Conservation (phyloP, 106 monocot genomes). For the Dendrobium officinale region DNA sequence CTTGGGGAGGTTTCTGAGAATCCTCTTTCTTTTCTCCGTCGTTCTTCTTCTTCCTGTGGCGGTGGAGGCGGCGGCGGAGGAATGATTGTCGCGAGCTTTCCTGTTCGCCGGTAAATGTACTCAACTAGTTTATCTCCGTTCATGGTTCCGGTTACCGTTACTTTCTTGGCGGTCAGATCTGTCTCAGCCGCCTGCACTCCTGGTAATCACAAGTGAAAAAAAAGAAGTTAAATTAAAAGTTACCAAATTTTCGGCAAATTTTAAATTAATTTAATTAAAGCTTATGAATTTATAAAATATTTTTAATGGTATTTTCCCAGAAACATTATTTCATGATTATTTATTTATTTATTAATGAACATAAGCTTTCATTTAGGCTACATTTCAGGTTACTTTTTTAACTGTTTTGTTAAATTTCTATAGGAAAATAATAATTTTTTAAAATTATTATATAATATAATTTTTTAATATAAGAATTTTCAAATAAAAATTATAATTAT, state of each 20-base stretch:
- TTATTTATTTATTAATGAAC: too few relatives aligned
- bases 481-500: too few relatives aligned
- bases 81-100: conserved; percentile 59
- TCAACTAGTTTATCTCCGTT: conserved; percentile 48
- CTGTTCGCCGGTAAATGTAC: conserved; percentile 63
- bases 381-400: too few relatives aligned
- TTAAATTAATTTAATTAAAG: too few relatives aligned
- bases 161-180: conserved; percentile 47
- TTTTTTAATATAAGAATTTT: too few relatives aligned
- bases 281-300: too few relatives aligned
- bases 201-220: conserved; percentile 4
- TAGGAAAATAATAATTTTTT: too few relatives aligned
- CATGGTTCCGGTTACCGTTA: conserved; percentile 76
- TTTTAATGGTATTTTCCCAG: too few relatives aligned
- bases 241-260: neutral
- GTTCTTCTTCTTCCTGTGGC: conserved; percentile 22
- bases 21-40: conserved; percentile 15
- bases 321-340: too few relatives aligned
- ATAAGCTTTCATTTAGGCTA: too few relatives aligned
- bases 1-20: neutral
- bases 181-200: conserved; percentile 81
- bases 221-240: neutral
- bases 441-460: too few relatives aligned
- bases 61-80: conserved; percentile 47
- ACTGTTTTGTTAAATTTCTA: too few relatives aligned